Conservation (phyloP, 495 filamentous ascomycete species). For the Aspergillus incahuasiensis region DNA sequence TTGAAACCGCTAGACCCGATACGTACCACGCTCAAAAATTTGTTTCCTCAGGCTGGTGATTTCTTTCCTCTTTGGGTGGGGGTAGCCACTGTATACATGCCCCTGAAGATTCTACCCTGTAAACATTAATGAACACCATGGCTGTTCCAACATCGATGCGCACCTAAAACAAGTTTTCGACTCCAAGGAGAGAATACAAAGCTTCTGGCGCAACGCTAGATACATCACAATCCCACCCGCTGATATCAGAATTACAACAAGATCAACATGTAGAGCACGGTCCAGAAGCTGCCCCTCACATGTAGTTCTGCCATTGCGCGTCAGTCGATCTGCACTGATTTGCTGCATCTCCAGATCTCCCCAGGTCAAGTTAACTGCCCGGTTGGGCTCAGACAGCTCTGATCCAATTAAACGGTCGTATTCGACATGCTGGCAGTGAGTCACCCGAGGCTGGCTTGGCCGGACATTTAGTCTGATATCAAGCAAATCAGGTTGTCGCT, state of each 20-base stretch:
- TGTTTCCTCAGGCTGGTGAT: constrained; percentile 3
- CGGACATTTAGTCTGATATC: constrained; percentile 4
- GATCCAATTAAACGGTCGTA: constrained; percentile 2
- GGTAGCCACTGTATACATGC: constrained; percentile 4
- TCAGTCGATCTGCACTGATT: constrained; percentile 18
- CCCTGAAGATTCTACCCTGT: not conserved
- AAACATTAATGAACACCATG: not conserved
- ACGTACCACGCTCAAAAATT: constrained; percentile 3
- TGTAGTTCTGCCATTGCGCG: constrained; percentile 4
- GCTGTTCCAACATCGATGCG: not conserved
- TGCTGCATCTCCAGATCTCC: constrained; percentile 15
- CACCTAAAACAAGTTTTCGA: not conserved
- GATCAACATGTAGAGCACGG: constrained; percentile 20
- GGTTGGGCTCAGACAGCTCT: not conserved
- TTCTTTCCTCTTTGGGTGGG: constrained; percentile 6
- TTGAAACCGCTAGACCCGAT: not conserved
- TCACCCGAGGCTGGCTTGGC: constrained; percentile 5
- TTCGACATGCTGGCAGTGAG: constrained; percentile 1
- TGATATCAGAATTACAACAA: constrained; percentile 6
- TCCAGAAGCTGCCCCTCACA: constrained; percentile 18
- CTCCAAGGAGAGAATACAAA: not conserved
- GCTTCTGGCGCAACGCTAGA: not conserved
- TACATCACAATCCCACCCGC: constrained; percentile 1
- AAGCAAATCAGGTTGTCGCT: constrained; percentile 5
- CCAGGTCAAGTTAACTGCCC: not conserved